Base-by-base conservation (phyloP, 228 moss, liverwort and hornwort genomes). In the Sphagnum magellanicum region DNA sequence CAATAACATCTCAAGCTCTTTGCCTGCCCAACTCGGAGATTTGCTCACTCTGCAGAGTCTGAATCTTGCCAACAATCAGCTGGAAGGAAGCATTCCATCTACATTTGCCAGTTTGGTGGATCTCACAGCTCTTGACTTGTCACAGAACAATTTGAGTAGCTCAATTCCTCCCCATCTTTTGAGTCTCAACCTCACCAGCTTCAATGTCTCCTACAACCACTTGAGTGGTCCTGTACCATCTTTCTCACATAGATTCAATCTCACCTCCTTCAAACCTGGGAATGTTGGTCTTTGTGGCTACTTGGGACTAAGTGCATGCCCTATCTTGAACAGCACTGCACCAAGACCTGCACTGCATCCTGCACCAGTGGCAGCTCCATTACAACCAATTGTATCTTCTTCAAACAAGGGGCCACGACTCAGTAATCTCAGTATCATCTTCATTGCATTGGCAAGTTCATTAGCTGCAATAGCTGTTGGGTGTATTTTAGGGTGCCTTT, bases 121-220 rank as follows among this genome's bases (percentile, higher is more conserved):
- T 12, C 55, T 55, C 9, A 55, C 55, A 8, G 1, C 8, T 55
- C 55, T 55, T 12, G 55, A 55, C 55, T 55, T 55, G 55, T 55
- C 55, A 12, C 55, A 55, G 12, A 55, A 55, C 12, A 55, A 55
- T 12, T 55, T 55, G 9, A 55, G 55, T 55, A 4, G 55, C 12
- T 55, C 55, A 0, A 55, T 55, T 4, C 55, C 55, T 55, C 9
- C 55, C 55, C 55, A 8, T 51, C 80, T 92, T 13, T 64, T 78
- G 0, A 74, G 12, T 62, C 71, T 8, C 61, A 73, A 81, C 46
- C 81, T 96, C 48, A 80, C 79, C 12, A 78, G 63, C 50, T 71
- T 96, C 14, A 96, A 92, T 15, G 92, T 96, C 5, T 87, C 91
- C 1, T 84, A 90, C 76, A 93, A 97, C 58, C 81, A 85, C 17